A percentile compares a stretch with the other conserved stretches of the same genome.
phyloP scores from a whole-genome alignment of 306 rosid species.

The Morella rubra region DNA sequence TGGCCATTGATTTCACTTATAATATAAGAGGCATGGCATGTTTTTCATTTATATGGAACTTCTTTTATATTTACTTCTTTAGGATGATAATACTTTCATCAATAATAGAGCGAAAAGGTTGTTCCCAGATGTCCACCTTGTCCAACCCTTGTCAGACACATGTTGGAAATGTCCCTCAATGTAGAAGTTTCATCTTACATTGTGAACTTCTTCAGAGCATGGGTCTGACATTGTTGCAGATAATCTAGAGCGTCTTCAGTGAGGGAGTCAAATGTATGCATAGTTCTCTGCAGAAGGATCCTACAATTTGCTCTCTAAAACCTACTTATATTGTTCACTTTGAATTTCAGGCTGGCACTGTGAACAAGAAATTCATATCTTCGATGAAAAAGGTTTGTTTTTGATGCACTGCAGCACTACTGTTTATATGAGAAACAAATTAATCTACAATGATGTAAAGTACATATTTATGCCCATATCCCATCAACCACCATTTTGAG shows the following conservation, averaged over 20 bases:
- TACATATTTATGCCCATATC: background rate
- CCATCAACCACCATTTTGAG: background rate
- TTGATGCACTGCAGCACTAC: background rate
- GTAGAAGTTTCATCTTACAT: background rate
- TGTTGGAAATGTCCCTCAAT: background rate
- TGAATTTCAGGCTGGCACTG: conserved; percentile 63
- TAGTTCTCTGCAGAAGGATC: conserved; percentile 6
- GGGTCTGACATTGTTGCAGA: background rate
- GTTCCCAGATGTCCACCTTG: too few relatives aligned
- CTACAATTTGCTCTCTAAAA: conserved; percentile 11
- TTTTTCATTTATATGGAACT: background rate
- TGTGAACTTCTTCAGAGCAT: background rate
- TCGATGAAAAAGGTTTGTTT: conserved; percentile 88
- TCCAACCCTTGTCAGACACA: background rate
- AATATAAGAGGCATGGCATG: background rate
- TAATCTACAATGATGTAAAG: background rate
- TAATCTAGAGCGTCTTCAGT: background rate
- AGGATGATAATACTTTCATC: background rate
- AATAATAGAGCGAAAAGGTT: too few relatives aligned
- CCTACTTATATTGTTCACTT: conserved; percentile 6
- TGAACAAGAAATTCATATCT: conserved; percentile 64
- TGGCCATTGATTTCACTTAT: background rate
- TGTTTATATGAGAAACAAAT: background rate
- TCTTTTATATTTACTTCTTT: background rate
- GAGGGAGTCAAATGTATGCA: background rate